Base-by-base conservation (phyloP, 2,329 filamentous ascomycete genomes). In the Penicillium sp. region DNA sequence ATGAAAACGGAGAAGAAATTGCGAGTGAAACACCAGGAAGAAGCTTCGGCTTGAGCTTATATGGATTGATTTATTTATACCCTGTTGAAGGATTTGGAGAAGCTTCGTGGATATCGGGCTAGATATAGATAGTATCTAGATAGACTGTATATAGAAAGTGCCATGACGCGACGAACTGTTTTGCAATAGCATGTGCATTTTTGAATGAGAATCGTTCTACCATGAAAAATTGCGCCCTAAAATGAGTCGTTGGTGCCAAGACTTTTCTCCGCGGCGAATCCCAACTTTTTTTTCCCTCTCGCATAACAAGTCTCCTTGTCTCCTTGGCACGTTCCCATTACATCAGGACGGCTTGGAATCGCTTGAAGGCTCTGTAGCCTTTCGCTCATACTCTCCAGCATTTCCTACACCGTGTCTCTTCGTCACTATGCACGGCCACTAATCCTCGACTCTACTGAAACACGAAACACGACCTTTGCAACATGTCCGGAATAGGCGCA, bases 1-100 rank as follows among this genome's bases (percentile, higher is more conserved):
- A 97, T 98, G 91, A 89, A 86, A 74, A 89, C 85, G 50, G 93
- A 98, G 74, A 97, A 97, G 78, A 85, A 76, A 67, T 69, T 98
- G 50, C 91, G 88, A 69, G 77, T 87, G 67, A 85, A 81, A 68
- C 87, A 90, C 64, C 68, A 72, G 59, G 70, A 74, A 42, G 80
- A 77, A n/a, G 55, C 44, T 16, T 37, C 41, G n/a, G 18, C 45
- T 20, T 66, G 50, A 59, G 16, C 16, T 22, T 6, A 13, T 37
- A n/a, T n/a, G 5, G 20, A 24, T 9, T 48, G 18, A n/a, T 3
- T 16, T 18, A 42, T 44, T 38, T 42, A 54, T 54, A 54, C 46
- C 50, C 51, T 41, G 39, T 47, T 22, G 35, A 24, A 18, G 27
- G 37, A 6, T 8, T 44, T 6, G 20, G 40, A 44, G 27, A 22